Conservation (phyloP, 495 filamentous ascomycete genomes). For the Pseudoneurospora amorphoporcata region DNA sequence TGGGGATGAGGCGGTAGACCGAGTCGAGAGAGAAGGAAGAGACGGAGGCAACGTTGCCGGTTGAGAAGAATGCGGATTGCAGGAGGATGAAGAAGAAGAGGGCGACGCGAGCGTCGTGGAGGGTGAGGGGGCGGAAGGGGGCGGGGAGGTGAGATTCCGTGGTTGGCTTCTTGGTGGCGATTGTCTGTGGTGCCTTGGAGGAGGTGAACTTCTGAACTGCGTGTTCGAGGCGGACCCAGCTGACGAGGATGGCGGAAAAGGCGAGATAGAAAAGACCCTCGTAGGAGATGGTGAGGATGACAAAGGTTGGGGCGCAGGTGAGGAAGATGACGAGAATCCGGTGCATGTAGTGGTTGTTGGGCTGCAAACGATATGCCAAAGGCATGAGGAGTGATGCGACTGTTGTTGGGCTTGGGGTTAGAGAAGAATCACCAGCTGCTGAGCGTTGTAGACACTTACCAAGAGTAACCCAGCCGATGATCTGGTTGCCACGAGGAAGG, state of each 20-base stretch:
- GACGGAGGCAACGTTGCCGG: constrained; percentile 90
- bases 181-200: constrained; percentile 5
- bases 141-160: constrained; percentile 14
- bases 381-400: constrained; percentile 72
- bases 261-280: constrained; percentile 94
- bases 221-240: constrained; percentile 87
- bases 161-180: constrained; percentile 12
- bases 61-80: constrained; percentile 94
- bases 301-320: constrained; percentile 85
- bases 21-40: constrained; percentile 91
- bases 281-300: constrained; percentile 95
- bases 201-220: constrained; percentile 50
- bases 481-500: constrained; percentile 81
- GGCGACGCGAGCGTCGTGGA: constrained; percentile 75
- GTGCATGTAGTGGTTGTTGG: constrained; percentile 84
- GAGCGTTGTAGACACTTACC: constrained; percentile 38
- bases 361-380: constrained; percentile 66
- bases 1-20: constrained; percentile 81
- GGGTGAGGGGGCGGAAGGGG: constrained; percentile 60
- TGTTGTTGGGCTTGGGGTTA: constrained; percentile 29
- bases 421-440: background rate
- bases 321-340: constrained; percentile 84
- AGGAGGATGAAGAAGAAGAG: constrained; percentile 93
- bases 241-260: constrained; percentile 72
- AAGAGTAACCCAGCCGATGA: constrained; percentile 76